Percentiles rank a stretch among this genome's conserved stretches.
phyloP scores from a whole-genome alignment of 805 yeast genomes.

The Candida ascalaphidarum region DNA sequence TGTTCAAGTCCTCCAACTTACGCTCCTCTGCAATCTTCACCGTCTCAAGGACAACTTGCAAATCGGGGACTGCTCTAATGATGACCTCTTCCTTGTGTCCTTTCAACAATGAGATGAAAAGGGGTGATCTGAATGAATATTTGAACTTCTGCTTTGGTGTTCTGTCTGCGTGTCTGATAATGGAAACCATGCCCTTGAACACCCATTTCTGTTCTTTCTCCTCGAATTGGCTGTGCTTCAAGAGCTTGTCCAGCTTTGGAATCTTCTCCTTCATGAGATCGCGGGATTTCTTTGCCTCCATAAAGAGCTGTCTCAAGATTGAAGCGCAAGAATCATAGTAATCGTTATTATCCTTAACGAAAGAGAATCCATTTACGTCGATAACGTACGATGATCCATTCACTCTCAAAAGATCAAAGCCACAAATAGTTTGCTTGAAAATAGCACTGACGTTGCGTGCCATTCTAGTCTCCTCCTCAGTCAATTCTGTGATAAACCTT shows the following conservation, averaged over 20 bases:
- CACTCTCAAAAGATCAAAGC: slow-evolving; percentile 88
- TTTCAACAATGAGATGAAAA: slow-evolving; percentile 77
- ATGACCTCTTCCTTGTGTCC: slow-evolving; percentile 96
- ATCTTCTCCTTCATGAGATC: slow-evolving; percentile 30
- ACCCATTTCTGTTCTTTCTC: slow-evolving; percentile 89
- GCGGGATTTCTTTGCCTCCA: slow-evolving; percentile 38
- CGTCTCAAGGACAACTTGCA: slow-evolving; percentile 78
- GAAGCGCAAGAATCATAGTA: slow-evolving; percentile 81
- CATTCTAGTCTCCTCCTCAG: slow-evolving; percentile 68
- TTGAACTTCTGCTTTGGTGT: slow-evolving; percentile 98
- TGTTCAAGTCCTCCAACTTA: slow-evolving; percentile 70
- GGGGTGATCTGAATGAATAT: slow-evolving; percentile 83
- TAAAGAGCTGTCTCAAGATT: slow-evolving; percentile 68
- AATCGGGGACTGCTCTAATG: slow-evolving; percentile 80
- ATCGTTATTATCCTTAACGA: slow-evolving; percentile 83
- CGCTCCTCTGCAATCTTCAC: slow-evolving; percentile 75
- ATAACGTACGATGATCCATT: slow-evolving; percentile 85
- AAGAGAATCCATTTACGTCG: slow-evolving; percentile 96
- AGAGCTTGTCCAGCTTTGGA: slow-evolving; percentile 23
- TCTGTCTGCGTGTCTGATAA: slow-evolving; percentile 95
- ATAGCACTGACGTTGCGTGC: slow-evolving; percentile 69
- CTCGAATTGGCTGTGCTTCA: slow-evolving; percentile 34
- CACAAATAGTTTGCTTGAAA: slow-evolving; percentile 92
- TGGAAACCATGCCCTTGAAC: slow-evolving; percentile 84
- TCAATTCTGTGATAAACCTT: slow-evolving; percentile 75